Base-by-base conservation (phyloP, 2,329 filamentous ascomycete genomes). In the Alternaria sp. region DNA sequence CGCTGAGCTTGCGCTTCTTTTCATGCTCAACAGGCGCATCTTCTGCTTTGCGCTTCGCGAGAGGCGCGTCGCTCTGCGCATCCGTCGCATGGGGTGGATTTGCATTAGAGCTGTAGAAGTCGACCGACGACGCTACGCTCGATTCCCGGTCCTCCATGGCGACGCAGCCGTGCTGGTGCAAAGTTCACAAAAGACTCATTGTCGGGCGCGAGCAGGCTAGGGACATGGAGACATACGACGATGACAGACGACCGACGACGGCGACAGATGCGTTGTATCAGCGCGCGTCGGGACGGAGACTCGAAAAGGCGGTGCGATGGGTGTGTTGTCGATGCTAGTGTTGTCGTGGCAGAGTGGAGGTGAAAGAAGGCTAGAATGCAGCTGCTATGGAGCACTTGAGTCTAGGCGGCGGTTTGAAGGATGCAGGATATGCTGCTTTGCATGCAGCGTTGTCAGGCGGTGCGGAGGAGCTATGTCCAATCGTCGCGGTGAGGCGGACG, bases 11-110 rank as follows among this genome's bases (percentile, higher is more conserved):
- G 60, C 67, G 75, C 69, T 72, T 76, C 70, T 79, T 78, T 49
- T 72, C 70, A 32, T 62, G 61, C 32, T 61, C 67, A 51, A 59
- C 51, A 32, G 67, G 58, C 48, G 52, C 59, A 12, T 68, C 66
- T 32, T 75, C 72, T 42, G 76, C 74, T 65, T 78, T 79, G 72
- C 77, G 78, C 71, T 79, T 79, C 47, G 63, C 39, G 16, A 54
- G 46, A 26, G 64, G 54, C 39, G 61, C 57, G 34, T 65, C 61
- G 46, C 56, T 54, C 1, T 59, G 68, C 47, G 62, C 57, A 24
- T 63, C 52, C 47, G 38, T 22, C n/a, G 68, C 24, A 36, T 36
- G 24, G 16, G 68, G 55, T 34, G 71, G 59, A 54, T 65, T 64
- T 44, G 59, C 49, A 22, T 75, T 73, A 34, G 71, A 68, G 43